Percentiles rank a stretch among this genome's conserved stretches.
Evolutionary conservation across 129 eudicot species (phyloP).

Genomic region (Calendula officinalis): DNA sequence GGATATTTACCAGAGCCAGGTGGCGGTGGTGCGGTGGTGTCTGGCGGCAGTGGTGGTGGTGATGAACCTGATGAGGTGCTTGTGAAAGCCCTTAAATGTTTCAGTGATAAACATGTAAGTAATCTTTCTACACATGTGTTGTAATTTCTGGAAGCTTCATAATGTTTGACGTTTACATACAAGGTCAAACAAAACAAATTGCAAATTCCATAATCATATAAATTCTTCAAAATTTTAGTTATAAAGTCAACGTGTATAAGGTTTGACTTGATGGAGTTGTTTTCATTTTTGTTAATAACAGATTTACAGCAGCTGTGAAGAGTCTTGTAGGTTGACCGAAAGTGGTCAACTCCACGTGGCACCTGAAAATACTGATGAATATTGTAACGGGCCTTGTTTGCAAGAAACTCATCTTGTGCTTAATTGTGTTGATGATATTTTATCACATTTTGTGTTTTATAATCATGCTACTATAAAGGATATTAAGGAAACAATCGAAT

Average conservation of each 20-base stretch:
- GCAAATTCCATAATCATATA: not conserved
- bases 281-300: constrained; percentile 18
- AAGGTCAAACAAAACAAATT: not conserved
- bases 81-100: constrained; percentile 56
- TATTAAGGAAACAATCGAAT: constrained; percentile 52
- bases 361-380: constrained; percentile 48
- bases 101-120: constrained; percentile 54
- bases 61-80: constrained; percentile 43
- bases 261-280: too few species aligned
- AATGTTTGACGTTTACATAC: not conserved
- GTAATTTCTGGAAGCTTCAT: not conserved
- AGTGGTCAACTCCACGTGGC: constrained; percentile 67
- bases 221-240: not conserved
- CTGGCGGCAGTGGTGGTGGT: constrained; percentile 33
- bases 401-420: constrained; percentile 66
- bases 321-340: constrained; percentile 55
- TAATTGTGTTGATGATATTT: constrained; percentile 44
- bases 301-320: constrained; percentile 66
- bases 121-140: not conserved
- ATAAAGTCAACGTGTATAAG: not conserved
- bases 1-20: constrained; percentile 50
- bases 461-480: constrained; percentile 54
- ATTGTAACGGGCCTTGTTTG: constrained; percentile 64
- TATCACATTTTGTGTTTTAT: constrained; percentile 48
- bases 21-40: constrained; percentile 11